A percentile compares a stretch with the other conserved stretches of the same genome.
These are phyloP conservation scores for Pseudonitzschia pungens DNA, from an alignment of 108 stramenopile genomes.

Conservation along the genomic window DNA sequence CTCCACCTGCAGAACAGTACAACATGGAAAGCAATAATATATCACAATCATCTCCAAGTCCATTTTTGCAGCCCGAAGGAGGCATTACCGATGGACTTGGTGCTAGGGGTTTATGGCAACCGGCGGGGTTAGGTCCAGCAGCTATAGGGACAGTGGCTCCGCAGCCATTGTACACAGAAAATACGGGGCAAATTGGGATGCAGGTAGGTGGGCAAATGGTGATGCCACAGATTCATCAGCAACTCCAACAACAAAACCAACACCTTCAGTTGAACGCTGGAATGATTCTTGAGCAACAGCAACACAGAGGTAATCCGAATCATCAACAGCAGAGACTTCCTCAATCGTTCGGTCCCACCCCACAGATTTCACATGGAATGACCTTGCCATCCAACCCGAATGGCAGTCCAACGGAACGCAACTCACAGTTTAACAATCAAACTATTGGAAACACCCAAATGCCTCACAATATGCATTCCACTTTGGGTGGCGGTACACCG, in stretches of 20 bases:
- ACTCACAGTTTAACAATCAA: slow-evolving; percentile 4
- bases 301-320: background rate
- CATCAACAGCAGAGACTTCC: background rate
- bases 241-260: slow-evolving; percentile 16
- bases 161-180: background rate
- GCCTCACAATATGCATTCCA: background rate
- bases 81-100: background rate
- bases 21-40: slow-evolving; percentile 3
- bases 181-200: slow-evolving; percentile 1
- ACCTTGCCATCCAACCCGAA: background rate
- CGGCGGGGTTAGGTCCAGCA: slow-evolving; percentile 3
- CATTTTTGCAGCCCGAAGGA: background rate
- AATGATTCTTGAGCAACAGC: slow-evolving; percentile 3
- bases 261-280: slow-evolving; percentile 10
- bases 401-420: slow-evolving; percentile 3
- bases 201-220: slow-evolving; percentile 5
- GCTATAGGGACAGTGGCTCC: slow-evolving; percentile 19
- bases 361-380: slow-evolving; percentile 1
- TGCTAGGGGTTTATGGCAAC: slow-evolving; percentile 11
- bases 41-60: slow-evolving; percentile 12
- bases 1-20: slow-evolving; percentile 13
- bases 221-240: slow-evolving; percentile 17
- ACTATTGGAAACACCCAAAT: background rate
- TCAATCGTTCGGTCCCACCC: slow-evolving; percentile 2
- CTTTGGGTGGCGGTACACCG: background rate